phyloP scores from a whole-genome alignment of 1,139 yeast genomes.

The Candida sanyaensis region DNA sequence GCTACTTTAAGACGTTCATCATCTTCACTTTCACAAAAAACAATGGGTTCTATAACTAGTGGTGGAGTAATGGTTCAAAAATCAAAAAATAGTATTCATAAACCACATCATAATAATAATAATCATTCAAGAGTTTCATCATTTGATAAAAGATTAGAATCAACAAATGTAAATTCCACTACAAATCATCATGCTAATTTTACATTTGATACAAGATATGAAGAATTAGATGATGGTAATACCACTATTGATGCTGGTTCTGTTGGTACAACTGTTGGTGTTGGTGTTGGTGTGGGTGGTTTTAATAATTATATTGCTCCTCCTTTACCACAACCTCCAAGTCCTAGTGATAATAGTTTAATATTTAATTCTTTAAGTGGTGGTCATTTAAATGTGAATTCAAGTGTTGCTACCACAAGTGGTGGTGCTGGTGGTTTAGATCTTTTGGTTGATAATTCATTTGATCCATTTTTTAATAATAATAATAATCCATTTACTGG shows the following conservation, averaged over 20 bases:
- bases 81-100: slow-evolving; percentile 27
- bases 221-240: background rate
- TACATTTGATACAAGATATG: slow-evolving; percentile 1
- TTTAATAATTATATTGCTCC: slow-evolving; percentile 1
- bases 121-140: slow-evolving; percentile 10
- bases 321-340: slow-evolving; percentile 4
- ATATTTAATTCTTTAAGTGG: background rate
- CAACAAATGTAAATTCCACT: background rate
- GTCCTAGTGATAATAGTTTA: slow-evolving; percentile 2
- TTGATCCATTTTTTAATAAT: slow-evolving; percentile 10
- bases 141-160: slow-evolving; percentile 5
- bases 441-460: slow-evolving; percentile 7
- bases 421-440: slow-evolving; percentile 8
- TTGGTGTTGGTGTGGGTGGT: background rate
- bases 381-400: background rate
- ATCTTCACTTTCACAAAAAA: slow-evolving; percentile 15
- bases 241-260: background rate
- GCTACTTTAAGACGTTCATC: slow-evolving; percentile 18
- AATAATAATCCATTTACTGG: slow-evolving; percentile 11
- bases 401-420: background rate
- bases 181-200: slow-evolving; percentile 1
- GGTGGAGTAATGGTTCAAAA: slow-evolving; percentile 15
- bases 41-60: slow-evolving; percentile 15
- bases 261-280: background rate
- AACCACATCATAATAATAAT: slow-evolving; percentile 19